Evolutionary conservation across 2,329 filamentous ascomycete species (phyloP).

Genomic region (Diaporthe eres): DNA sequence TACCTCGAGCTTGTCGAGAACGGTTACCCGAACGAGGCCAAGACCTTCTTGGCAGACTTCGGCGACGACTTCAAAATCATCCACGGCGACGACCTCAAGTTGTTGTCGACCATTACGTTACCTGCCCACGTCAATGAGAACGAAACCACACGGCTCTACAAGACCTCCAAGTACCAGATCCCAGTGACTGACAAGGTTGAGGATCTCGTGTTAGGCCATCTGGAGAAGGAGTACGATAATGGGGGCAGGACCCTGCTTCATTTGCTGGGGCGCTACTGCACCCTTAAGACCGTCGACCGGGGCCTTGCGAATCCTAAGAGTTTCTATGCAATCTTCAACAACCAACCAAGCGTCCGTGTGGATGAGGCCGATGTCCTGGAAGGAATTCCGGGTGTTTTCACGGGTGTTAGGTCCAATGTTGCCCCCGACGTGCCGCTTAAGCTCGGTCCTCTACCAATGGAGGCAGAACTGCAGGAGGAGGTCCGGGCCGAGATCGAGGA

Average conservation of each 20-base stretch:
- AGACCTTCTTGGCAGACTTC: slow-evolving; percentile 79
- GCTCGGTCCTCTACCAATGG: slow-evolving; percentile 87
- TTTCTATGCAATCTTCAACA: slow-evolving; percentile 72
- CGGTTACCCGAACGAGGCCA: slow-evolving; percentile 79
- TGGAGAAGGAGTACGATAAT: slow-evolving; percentile 83
- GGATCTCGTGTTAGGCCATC: slow-evolving; percentile 61
- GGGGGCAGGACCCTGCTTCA: slow-evolving; percentile 84
- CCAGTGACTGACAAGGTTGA: slow-evolving; percentile 77
- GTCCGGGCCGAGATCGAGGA: slow-evolving; percentile 89
- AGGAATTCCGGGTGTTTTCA: slow-evolving; percentile 74
- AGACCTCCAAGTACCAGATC: slow-evolving; percentile 88
- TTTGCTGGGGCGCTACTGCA: slow-evolving; percentile 75
- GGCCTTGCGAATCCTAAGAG: slow-evolving; percentile 76
- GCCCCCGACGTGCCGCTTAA: slow-evolving; percentile 73
- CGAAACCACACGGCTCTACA: slow-evolving; percentile 83
- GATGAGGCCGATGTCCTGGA: slow-evolving; percentile 75
- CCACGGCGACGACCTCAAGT: slow-evolving; percentile 84
- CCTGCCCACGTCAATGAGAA: slow-evolving; percentile 86
- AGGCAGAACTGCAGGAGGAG: slow-evolving; percentile 85
- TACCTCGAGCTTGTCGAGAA: slow-evolving; percentile 85
- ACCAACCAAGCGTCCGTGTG: slow-evolving; percentile 72
- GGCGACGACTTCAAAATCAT: slow-evolving; percentile 79
- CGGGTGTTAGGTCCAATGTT: slow-evolving; percentile 73
- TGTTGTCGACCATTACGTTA: slow-evolving; percentile 80
- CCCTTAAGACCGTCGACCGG: slow-evolving; percentile 70